phyloP scores from a whole-genome alignment of 495 filamentous ascomycete species.

The Pyronema omphalodes region DNA sequence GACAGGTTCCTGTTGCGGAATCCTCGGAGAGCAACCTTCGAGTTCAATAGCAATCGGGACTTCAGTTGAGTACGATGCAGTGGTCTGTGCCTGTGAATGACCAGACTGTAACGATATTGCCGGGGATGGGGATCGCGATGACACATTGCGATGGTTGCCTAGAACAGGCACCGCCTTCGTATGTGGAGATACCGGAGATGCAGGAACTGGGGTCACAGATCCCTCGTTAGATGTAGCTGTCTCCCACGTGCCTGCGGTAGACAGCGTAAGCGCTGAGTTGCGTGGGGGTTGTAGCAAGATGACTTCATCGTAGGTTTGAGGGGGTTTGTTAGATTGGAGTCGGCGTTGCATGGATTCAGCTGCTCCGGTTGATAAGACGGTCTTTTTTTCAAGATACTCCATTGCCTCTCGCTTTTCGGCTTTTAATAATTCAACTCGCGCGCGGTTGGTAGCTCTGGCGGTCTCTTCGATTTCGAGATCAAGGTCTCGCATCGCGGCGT shows the following conservation, averaged over 20 bases:
- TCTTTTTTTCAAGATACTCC: conserved; percentile 21
- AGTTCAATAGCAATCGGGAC: too few relatives aligned
- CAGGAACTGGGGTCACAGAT: conserved; percentile 11
- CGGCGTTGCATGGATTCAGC: conserved; percentile 24
- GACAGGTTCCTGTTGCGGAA: too few relatives aligned
- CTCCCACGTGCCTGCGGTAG: background rate
- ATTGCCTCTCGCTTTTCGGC: conserved; percentile 23
- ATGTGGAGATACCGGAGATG: background rate
- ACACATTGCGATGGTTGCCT: too few relatives aligned
- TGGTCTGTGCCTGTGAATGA: too few relatives aligned
- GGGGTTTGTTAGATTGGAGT: background rate
- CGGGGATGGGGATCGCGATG: too few relatives aligned
- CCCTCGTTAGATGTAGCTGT: conserved; percentile 1
- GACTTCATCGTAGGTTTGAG: background rate
- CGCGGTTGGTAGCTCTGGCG: background rate
- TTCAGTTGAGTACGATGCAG: too few relatives aligned
- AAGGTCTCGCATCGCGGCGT: conserved; percentile 18
- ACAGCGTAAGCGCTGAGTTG: background rate
- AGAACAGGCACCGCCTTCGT: too few relatives aligned
- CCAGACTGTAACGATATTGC: too few relatives aligned
- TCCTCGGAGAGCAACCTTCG: too few relatives aligned
- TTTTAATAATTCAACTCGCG: conserved; percentile 19
- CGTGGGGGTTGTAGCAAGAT: background rate
- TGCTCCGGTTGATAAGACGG: conserved; percentile 20
- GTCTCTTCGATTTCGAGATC: conserved; percentile 18